These are phyloP conservation scores for Aurifilum marmelostoma DNA, from an alignment of 2,329 filamentous ascomycete species.

Conservation along the genomic window DNA sequence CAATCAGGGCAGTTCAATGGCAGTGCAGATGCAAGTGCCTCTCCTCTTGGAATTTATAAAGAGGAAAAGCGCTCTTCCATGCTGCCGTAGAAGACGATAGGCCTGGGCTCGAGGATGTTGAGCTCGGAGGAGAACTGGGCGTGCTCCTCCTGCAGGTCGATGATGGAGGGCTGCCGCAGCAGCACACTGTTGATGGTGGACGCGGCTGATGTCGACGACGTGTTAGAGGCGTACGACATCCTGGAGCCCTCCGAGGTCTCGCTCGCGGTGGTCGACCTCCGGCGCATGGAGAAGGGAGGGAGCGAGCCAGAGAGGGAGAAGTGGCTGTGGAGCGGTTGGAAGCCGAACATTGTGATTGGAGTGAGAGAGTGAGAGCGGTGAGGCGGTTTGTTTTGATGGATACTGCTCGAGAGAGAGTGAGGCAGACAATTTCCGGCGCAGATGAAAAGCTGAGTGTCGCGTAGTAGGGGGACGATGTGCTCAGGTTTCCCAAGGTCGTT, in stretches of 20 bases:
- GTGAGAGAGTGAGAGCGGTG: constrained; percentile 12
- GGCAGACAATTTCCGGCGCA: too few species aligned
- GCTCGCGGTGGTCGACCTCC: constrained; percentile 52
- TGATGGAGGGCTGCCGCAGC: constrained; percentile 59
- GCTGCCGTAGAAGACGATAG: constrained; percentile 66
- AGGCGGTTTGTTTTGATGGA: constrained; percentile 21
- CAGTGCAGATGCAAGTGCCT: not conserved
- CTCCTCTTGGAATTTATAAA: constrained; percentile 32
- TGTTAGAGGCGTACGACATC: constrained; percentile 48
- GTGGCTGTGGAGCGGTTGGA: constrained; percentile 54
- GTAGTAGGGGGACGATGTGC: not conserved
- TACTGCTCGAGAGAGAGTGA: not conserved
- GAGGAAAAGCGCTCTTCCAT: constrained; percentile 62
- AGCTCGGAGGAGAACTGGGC: constrained; percentile 56
- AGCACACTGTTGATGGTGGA: constrained; percentile 63
- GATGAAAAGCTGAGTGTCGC: not conserved
- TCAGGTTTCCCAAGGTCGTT: not conserved
- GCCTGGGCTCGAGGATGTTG: constrained; percentile 62
- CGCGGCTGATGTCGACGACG: constrained; percentile 48
- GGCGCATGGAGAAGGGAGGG: constrained; percentile 49
- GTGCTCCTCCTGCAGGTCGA: constrained; percentile 62
- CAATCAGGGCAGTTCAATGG: not conserved
- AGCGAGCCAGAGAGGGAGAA: constrained; percentile 45
- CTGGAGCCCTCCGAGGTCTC: constrained; percentile 43
- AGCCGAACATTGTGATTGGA: constrained; percentile 49